Evolutionary conservation across 2,329 filamentous ascomycete genomes (phyloP).

Genomic region (Penicillium sp.): DNA sequence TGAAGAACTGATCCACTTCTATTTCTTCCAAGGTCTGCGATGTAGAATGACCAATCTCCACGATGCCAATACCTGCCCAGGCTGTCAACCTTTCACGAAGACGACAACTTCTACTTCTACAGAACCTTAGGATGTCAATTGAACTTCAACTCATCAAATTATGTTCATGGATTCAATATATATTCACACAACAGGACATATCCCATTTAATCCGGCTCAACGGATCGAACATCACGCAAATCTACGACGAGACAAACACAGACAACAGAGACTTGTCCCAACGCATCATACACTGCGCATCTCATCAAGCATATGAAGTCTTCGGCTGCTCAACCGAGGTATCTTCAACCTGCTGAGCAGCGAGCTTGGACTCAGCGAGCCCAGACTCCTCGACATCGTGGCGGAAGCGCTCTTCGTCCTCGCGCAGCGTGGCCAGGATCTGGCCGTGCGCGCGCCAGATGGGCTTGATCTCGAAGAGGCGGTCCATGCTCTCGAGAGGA

Average conservation of each 20-base stretch:
- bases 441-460: conserved; percentile 40
- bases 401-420: conserved; percentile 41
- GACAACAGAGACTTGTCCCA: not conserved
- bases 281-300: not conserved
- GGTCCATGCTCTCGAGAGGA: conserved; percentile 66
- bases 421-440: conserved; percentile 36
- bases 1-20: too few species aligned
- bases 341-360: conserved; percentile 22
- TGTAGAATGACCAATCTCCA: too few species aligned
- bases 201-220: not conserved
- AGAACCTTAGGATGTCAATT: not conserved
- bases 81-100: not conserved
- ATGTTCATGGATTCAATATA: not conserved
- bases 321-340: conserved; percentile 1
- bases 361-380: conserved; percentile 18
- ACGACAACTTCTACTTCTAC: not conserved
- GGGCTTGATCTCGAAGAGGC: conserved; percentile 55
- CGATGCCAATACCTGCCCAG: too few species aligned
- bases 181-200: not conserved
- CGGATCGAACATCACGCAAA: not conserved
- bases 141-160: not conserved
- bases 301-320: conserved; percentile 16
- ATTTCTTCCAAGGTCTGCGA: too few species aligned
- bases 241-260: not conserved
- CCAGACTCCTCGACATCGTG: conserved; percentile 25